Evolutionary conservation across 108 stramenopile species (phyloP).

Genomic region (Cyclotella baltica): DNA sequence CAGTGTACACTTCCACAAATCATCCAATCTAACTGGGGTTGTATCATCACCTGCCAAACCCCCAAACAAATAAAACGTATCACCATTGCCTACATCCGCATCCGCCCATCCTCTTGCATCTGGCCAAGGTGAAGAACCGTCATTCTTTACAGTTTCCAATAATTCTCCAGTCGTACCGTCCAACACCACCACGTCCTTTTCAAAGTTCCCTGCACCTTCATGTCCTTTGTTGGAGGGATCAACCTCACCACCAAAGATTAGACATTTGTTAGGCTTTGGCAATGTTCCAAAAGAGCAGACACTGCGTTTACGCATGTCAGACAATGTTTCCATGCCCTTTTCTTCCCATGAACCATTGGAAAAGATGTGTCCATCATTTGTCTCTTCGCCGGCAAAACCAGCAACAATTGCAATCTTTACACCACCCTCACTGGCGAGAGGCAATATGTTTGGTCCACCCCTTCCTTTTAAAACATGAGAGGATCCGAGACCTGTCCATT

Average conservation of each 20-base stretch:
- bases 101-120: slow-evolving; percentile 73
- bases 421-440: slow-evolving; percentile 29
- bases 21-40: not conserved
- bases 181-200: slow-evolving; percentile 54
- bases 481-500: slow-evolving; percentile 40
- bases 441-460: slow-evolving; percentile 67
- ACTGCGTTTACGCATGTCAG: slow-evolving; percentile 52
- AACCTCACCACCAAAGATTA: slow-evolving; percentile 81
- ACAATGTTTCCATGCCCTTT: slow-evolving; percentile 36
- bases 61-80: slow-evolving; percentile 63
- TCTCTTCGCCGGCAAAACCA: slow-evolving; percentile 75
- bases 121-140: slow-evolving; percentile 35
- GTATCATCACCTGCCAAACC: slow-evolving; percentile 72
- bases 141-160: slow-evolving; percentile 36
- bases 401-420: slow-evolving; percentile 53
- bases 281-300: slow-evolving; percentile 64
- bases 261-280: slow-evolving; percentile 34
- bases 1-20: not conserved
- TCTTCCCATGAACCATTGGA: slow-evolving; percentile 36
- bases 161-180: not conserved
- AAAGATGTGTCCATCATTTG: slow-evolving; percentile 71
- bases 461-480: slow-evolving; percentile 55
- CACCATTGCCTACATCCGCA: slow-evolving; percentile 31
- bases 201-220: slow-evolving; percentile 77
- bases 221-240: slow-evolving; percentile 73